A percentile compares a stretch with the other conserved stretches of the same genome.
phyloP scores from a whole-genome alignment of 768 basidiomycete species.

The Mycena indigotica region DNA sequence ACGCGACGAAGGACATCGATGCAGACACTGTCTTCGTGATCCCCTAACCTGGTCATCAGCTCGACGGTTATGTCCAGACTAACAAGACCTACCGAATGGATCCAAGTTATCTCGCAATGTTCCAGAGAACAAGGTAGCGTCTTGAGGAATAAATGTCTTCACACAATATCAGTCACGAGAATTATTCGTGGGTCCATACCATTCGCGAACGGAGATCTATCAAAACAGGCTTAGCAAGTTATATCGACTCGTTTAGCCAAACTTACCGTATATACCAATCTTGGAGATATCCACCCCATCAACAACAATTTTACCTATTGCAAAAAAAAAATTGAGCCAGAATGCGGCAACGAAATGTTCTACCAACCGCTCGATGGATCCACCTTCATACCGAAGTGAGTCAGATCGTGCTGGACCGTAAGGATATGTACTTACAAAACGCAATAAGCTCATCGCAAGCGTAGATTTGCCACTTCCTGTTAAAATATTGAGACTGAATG shows the following conservation, averaged over 20 bases:
- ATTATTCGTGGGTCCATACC: slow-evolving; percentile 3
- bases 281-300: slow-evolving; percentile 2
- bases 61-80: neutral
- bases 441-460: slow-evolving; percentile 81
- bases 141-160: slow-evolving; percentile 82
- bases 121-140: slow-evolving; percentile 79
- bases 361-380: neutral
- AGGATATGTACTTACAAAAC: slow-evolving; percentile 44
- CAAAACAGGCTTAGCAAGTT: neutral
- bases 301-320: neutral
- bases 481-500: slow-evolving; percentile 1
- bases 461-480: slow-evolving; percentile 80
- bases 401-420: neutral
- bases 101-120: slow-evolving; percentile 76
- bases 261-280: neutral
- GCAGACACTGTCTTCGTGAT: slow-evolving; percentile 79
- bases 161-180: slow-evolving; percentile 3
- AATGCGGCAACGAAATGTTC: neutral
- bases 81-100: slow-evolving; percentile 56
- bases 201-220: neutral
- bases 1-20: slow-evolving; percentile 80
- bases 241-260: neutral
- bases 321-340: neutral
- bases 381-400: neutral
- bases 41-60: slow-evolving; percentile 41